Percentiles rank a stretch among this genome's conserved stretches.
Conservation (phyloP, 257 asterid genomes). For the Scutellaria minor region DNA sequence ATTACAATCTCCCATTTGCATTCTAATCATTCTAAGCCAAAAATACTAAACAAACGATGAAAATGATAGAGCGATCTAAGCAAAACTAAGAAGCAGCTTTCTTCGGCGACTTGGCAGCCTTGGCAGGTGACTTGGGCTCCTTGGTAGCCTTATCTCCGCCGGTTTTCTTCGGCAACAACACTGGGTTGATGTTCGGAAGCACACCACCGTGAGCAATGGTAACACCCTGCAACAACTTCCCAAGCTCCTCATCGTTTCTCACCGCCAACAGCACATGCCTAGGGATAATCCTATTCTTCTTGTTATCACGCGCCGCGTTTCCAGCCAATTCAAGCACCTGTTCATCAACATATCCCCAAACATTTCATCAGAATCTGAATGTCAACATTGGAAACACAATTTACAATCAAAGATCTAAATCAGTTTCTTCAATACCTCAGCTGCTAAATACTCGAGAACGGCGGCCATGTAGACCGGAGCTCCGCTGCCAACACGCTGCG, state of each 20-base stretch:
- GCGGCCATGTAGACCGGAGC: conserved; percentile 62
- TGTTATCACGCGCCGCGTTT: conserved; percentile 59
- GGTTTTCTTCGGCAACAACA: conserved; percentile 56
- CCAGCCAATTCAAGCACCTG: conserved; percentile 62
- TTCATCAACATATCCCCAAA: not conserved
- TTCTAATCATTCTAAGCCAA: conserved; percentile 2
- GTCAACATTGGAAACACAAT: not conserved
- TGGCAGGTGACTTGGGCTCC: conserved; percentile 49
- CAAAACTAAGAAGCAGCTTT: conserved; percentile 41
- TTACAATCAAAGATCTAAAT: conserved; percentile 18
- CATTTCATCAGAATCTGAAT: not conserved
- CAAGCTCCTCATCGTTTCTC: conserved; percentile 58
- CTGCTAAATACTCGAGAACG: conserved; percentile 56
- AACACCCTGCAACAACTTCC: conserved; percentile 53
- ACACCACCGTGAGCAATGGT: conserved; percentile 65
- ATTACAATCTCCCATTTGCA: conserved; percentile 28
- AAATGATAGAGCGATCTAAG: not conserved
- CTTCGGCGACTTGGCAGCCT: conserved; percentile 51
- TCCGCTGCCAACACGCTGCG: conserved; percentile 50
- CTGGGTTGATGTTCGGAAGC: conserved; percentile 57
- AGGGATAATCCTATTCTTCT: conserved; percentile 58
- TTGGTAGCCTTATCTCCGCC: conserved; percentile 45
- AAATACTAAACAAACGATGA: not conserved
- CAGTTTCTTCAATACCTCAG: conserved; percentile 42
- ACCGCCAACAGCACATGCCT: conserved; percentile 57